Conservation (phyloP, 1,284 basidiomycete species). For the Coniferiporia sulphurascens region DNA sequence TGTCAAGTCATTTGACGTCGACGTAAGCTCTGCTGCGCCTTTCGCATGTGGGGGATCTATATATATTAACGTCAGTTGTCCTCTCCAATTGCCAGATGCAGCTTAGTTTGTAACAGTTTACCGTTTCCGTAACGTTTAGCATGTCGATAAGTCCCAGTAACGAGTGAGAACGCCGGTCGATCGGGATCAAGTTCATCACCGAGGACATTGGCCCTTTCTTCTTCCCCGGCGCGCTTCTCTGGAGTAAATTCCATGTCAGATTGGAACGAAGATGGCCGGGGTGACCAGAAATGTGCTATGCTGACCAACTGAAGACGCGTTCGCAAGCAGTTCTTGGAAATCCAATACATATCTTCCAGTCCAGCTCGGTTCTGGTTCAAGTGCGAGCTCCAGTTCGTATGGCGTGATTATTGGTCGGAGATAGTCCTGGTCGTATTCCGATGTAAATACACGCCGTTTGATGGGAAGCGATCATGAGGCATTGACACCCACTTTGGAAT, state of each 20-base stretch:
- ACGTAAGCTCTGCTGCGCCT: not conserved
- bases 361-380: constrained; percentile 69
- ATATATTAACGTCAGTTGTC: not conserved
- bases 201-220: constrained; percentile 24
- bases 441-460: not conserved
- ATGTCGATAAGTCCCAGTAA: constrained; percentile 84
- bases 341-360: constrained; percentile 79
- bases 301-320: constrained; percentile 21
- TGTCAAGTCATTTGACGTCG: constrained; percentile 33
- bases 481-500: constrained; percentile 56
- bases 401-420: constrained; percentile 90
- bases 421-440: constrained; percentile 60
- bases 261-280: not conserved
- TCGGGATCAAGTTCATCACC: constrained; percentile 45
- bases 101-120: constrained; percentile 2
- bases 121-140: constrained; percentile 56
- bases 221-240: constrained; percentile 16
- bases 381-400: constrained; percentile 84
- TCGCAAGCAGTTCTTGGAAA: constrained; percentile 66
- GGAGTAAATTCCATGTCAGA: not conserved
- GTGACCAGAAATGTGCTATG: not conserved
- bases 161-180: constrained; percentile 78
- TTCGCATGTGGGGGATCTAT: not conserved
- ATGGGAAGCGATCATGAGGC: constrained; percentile 1
- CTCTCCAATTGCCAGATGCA: not conserved